phyloP scores from a whole-genome alignment of 2,329 filamentous ascomycete genomes.

The Akanthomyces lecanii region DNA sequence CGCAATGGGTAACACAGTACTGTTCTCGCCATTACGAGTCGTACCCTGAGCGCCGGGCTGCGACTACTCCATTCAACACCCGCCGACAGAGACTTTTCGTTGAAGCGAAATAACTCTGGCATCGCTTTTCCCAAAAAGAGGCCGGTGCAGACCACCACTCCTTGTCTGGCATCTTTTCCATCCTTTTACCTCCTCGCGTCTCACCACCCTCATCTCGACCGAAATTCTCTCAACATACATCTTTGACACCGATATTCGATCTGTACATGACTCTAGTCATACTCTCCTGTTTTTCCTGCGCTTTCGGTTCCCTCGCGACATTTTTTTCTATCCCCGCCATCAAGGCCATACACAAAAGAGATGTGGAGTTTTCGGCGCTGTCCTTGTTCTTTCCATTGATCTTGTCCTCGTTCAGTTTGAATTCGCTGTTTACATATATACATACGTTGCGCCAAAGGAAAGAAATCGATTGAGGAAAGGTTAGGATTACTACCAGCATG shows the following conservation, averaged over 20 bases:
- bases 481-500: background rate
- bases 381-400: background rate
- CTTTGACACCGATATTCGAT: background rate
- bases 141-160: background rate
- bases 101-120: background rate
- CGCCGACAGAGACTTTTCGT: background rate
- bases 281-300: background rate
- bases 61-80: too few species aligned
- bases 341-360: background rate
- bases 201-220: too few species aligned
- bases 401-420: background rate
- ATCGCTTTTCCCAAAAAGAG: background rate
- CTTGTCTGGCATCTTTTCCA: too few species aligned
- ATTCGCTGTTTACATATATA: constrained; percentile 2
- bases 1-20: background rate
- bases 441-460: background rate
- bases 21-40: background rate
- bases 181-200: background rate
- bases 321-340: background rate
- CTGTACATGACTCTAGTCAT: background rate
- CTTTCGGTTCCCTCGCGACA: background rate
- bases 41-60: background rate
- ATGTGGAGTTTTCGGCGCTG: constrained; percentile 5
- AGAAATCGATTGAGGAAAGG: background rate
- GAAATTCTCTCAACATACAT: background rate